These are phyloP conservation scores for Aphanomyces cochlioides DNA, from an alignment of 352 stramenopile genomes.

Conservation along the genomic window DNA sequence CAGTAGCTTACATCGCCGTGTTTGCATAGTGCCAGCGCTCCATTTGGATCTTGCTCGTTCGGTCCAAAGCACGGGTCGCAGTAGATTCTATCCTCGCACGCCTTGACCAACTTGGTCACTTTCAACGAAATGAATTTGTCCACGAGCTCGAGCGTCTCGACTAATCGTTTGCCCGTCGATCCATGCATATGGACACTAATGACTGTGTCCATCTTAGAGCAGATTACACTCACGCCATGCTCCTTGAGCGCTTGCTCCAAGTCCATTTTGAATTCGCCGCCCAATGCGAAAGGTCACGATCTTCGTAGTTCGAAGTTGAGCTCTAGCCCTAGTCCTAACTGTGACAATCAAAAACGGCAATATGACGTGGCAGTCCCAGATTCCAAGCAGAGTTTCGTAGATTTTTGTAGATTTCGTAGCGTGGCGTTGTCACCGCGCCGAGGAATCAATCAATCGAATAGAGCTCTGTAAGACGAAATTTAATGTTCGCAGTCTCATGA, in stretches of 20 bases:
- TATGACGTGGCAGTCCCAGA: no score
- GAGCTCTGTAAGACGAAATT: no score
- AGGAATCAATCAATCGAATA: no score
- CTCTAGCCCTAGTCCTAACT: no score
- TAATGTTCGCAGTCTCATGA: no score
- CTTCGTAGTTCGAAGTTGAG: background rate
- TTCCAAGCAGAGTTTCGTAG: no score
- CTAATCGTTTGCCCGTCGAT: slow-evolving; percentile 52
- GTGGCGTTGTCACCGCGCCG: no score
- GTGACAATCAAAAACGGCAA: no score
- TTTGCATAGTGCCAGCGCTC: slow-evolving; percentile 66
- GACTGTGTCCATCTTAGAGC: slow-evolving; percentile 66
- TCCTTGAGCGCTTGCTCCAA: slow-evolving; percentile 81
- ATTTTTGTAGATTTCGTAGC: no score
- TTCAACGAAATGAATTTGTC: slow-evolving; percentile 74
- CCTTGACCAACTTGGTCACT: slow-evolving; percentile 61
- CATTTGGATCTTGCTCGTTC: slow-evolving; percentile 45
- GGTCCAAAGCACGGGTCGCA: slow-evolving; percentile 82
- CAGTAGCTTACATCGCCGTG: slow-evolving; percentile 30
- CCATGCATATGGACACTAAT: slow-evolving; percentile 75
- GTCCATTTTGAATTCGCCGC: background rate
- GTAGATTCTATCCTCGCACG: slow-evolving; percentile 52
- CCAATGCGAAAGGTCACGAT: slow-evolving; percentile 15
- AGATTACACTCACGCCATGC: slow-evolving; percentile 68
- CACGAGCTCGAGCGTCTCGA: slow-evolving; percentile 51